These are phyloP conservation scores for Elsinoe arachidis DNA, from an alignment of 2,329 filamentous ascomycete genomes.

Conservation along the genomic window DNA sequence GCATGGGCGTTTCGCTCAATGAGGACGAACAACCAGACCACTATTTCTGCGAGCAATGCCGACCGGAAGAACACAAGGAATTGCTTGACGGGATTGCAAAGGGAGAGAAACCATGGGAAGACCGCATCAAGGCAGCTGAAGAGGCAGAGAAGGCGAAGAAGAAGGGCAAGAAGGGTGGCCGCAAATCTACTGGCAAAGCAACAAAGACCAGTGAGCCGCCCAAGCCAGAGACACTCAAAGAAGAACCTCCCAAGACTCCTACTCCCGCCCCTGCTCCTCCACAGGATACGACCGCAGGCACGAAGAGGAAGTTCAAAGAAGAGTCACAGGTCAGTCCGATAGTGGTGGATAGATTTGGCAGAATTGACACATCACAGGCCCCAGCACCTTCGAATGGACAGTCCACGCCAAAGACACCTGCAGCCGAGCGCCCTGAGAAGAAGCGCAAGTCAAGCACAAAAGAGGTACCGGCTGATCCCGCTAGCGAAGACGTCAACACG, in stretches of 20 bases:
- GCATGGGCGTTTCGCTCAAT: conserved; percentile 75
- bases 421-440: conserved; percentile 25
- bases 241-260: conserved; percentile 8
- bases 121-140: conserved; percentile 50
- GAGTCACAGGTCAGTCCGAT: conserved; percentile 7
- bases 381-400: conserved; percentile 1
- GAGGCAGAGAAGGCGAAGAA: conserved; percentile 52
- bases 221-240: conserved; percentile 14
- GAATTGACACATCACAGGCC: not conserved
- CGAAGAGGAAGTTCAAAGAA: conserved; percentile 28
- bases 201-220: conserved; percentile 24
- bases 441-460: conserved; percentile 27
- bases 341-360: no score
- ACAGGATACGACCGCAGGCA: conserved; percentile 17
- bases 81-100: conserved; percentile 68
- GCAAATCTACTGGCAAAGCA: conserved; percentile 14
- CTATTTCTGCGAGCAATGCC: conserved; percentile 90
- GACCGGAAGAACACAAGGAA: conserved; percentile 71
- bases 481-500: conserved; percentile 22
- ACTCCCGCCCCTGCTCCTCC: conserved; percentile 11
- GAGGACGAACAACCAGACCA: conserved; percentile 66
- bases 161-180: conserved; percentile 27
- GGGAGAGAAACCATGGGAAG: conserved; percentile 83
- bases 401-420: conserved; percentile 10
- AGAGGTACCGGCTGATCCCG: conserved; percentile 15